Conservation (phyloP, 352 stramenopile genomes). For the Globisporangium alternatum region DNA sequence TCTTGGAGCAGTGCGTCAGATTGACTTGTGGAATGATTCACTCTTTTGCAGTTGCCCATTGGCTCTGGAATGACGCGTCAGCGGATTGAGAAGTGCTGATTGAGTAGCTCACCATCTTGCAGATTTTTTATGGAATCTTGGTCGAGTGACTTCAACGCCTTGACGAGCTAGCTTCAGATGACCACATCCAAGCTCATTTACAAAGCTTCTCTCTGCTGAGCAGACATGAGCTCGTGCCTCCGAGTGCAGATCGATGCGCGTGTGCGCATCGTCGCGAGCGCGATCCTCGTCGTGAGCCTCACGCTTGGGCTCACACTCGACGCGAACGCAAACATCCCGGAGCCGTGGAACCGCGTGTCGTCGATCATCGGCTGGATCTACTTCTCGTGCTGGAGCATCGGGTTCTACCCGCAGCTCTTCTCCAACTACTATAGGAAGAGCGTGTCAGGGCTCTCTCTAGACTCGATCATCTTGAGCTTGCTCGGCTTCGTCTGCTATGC, state of each 20-base stretch:
- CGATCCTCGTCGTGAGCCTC: slow-evolving; percentile 48
- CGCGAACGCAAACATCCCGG: slow-evolving; percentile 77
- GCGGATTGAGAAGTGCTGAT: not conserved
- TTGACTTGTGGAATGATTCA: not conserved
- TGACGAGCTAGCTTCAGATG: not conserved
- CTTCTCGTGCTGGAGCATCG: slow-evolving; percentile 90
- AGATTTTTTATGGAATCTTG: not conserved
- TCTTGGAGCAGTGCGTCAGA: not conserved
- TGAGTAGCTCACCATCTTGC: not conserved
- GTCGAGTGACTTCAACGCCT: not conserved
- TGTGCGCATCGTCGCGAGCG: slow-evolving; percentile 35
- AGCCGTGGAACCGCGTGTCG: slow-evolving; percentile 84
- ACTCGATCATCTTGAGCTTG: slow-evolving; percentile 94
- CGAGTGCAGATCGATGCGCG: slow-evolving; percentile 24
- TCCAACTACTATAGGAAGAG: slow-evolving; percentile 89
- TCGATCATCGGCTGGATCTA: slow-evolving; percentile 91
- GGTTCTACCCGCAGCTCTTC: slow-evolving; percentile 93
- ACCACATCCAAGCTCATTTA: not conserved
- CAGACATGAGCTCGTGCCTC: slow-evolving; percentile 2
- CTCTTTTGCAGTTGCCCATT: not conserved
- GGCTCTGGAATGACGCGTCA: not conserved
- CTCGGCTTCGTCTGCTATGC: slow-evolving; percentile 94
- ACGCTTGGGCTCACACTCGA: slow-evolving; percentile 56
- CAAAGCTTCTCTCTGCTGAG: not conserved
- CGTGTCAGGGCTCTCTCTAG: slow-evolving; percentile 89